A percentile compares a stretch with the other conserved stretches of the same genome.
These are phyloP conservation scores for Boletus tylopilopsis DNA, from an alignment of 768 basidiomycete species.

Conservation along the genomic window DNA sequence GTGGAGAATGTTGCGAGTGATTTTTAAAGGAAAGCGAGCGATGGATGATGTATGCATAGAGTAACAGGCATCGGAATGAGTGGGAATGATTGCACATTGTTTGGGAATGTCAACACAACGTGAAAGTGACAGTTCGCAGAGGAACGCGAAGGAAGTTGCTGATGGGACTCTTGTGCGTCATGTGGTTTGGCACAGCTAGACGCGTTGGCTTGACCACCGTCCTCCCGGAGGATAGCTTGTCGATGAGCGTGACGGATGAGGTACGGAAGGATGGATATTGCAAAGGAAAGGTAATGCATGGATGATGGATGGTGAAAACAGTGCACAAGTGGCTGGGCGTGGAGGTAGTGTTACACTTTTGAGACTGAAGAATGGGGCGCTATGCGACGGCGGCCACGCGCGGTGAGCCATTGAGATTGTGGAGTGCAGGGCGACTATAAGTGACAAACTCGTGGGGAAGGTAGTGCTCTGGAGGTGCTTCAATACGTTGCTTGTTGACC, in stretches of 20 bases:
- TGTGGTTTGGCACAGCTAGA: slow-evolving; percentile 20
- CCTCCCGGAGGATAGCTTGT: slow-evolving; percentile 41
- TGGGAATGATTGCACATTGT: slow-evolving; percentile 38
- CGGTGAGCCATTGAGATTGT: slow-evolving; percentile 70
- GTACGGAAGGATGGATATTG: slow-evolving; percentile 50
- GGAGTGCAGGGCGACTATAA: slow-evolving; percentile 74
- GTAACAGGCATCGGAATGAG: slow-evolving; percentile 42
- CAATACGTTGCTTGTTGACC: slow-evolving; percentile 66
- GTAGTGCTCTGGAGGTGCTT: slow-evolving; percentile 68
- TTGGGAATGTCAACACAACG: slow-evolving; percentile 20
- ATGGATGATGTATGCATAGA: slow-evolving; percentile 56
- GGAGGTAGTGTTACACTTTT: slow-evolving; percentile 80
- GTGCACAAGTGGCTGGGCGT: slow-evolving; percentile 59
- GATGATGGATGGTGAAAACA: slow-evolving; percentile 61
- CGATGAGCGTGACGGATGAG: slow-evolving; percentile 45
- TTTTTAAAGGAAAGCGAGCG: slow-evolving; percentile 39
- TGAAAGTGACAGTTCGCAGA: slow-evolving; percentile 8
- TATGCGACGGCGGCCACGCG: slow-evolving; percentile 55
- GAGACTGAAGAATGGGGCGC: slow-evolving; percentile 41
- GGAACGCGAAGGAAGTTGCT: slow-evolving; percentile 10
- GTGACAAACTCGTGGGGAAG: slow-evolving; percentile 79
- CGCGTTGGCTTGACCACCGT: slow-evolving; percentile 12
- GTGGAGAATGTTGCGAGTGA: slow-evolving; percentile 43
- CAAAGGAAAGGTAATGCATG: slow-evolving; percentile 60
- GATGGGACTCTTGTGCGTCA: slow-evolving; percentile 11